Base-by-base conservation (phyloP, 2,329 filamentous ascomycete genomes). In the Trichoderma harzianum region DNA sequence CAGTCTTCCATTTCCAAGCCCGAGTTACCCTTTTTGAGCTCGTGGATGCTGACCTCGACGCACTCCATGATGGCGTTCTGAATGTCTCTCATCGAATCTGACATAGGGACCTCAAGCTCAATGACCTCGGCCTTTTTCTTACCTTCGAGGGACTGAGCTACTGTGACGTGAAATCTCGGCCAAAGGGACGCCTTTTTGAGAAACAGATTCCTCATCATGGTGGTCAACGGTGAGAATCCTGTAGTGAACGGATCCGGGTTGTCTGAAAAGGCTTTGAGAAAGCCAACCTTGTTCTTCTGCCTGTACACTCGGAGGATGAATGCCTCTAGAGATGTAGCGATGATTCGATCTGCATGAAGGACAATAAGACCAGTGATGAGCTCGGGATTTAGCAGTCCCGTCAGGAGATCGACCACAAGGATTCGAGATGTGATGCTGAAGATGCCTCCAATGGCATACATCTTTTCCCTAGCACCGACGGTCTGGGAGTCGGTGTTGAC, bases 351-450 rank as follows among this genome's bases (percentile, higher is more conserved):
- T 7, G 95, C 94, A 82, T 98, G 96, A 70, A 99, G 85, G 34
- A 97, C 88, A 24, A 99, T 84, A 61, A 98, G 80, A 2, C 96
- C 96, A 1, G 95, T 97, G 74, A 99, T 90, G 58, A 90, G 95
- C 74, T 93, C 91, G 0, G 95, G 91, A 76, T 94, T 89, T 69
- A 99, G 85, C 61, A 98, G 83, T 32, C 87, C 88, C n/a, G 94
- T 97, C 74, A 99, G 83, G 64, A 99, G 87, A 80, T 99, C 96
- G 30, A 98, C 95, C 34, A 98, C 93, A 73, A 99, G 84, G 74
- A 99, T 99, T 69, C 95, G 91, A 72, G 95, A 98, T 18, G 96
- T 99, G 79, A 99, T 93, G 82, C 94, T 97, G 83, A 98, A 95
- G 76, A 98, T 93, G 63, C 96, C 96, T 14, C 96, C 96, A 72